Evolutionary conservation across 78 protist genomes (phyloP), one percentile per base, ranked within the genome.

Genomic region (Dictyostelium brefeldianum): DNA sequence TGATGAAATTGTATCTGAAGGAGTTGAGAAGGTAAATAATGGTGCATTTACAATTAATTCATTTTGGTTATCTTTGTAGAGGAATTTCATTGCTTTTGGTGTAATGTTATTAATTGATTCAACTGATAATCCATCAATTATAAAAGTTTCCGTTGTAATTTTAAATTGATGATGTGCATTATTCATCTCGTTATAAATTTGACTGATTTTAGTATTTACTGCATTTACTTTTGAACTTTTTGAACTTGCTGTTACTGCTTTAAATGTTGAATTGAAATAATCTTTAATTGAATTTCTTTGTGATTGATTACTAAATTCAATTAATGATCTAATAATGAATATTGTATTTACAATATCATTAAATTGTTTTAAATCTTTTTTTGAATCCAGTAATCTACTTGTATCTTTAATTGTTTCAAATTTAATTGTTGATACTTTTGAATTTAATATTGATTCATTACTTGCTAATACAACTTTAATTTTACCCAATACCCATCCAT

Each of bases 271-370:
- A 36, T 36, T 36, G 43, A 59, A 59, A 59, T 8, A 59, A 9
- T 59, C 31, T 59, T n/a, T 59, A 59, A 59, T n/a, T 2, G 29
- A 59, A 59, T 59, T n/a, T 59, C 69, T 59, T 59, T 59, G 69
- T n/a, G 3, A 9, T n/a, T n/a, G 36, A 22, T 59, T 59, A 59
- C 69, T 59, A 59, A 59, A 59, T 22, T 59, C 69, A 18, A 59
- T 59, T 9, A 59, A 59, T 59, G 69, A 59, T 22, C 6, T 59
- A 14, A 22, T 59, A 22, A 14, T 59, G 11, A 59, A 59, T 22
- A 59, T 59, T 59, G 31, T 59, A 15, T 59, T 8, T 6, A 9
- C n/a, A 22, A 59, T 59, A n/a, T 59, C 69, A 59, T 20, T 22
- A 59, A n/a, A 59, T 14, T 5, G 3, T n/a, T 4, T 15, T 18